Evolutionary conservation across 345 rosid genomes (phyloP), one percentile per base, ranked within the genome.

Genomic region (Melastoma malabathricum): DNA sequence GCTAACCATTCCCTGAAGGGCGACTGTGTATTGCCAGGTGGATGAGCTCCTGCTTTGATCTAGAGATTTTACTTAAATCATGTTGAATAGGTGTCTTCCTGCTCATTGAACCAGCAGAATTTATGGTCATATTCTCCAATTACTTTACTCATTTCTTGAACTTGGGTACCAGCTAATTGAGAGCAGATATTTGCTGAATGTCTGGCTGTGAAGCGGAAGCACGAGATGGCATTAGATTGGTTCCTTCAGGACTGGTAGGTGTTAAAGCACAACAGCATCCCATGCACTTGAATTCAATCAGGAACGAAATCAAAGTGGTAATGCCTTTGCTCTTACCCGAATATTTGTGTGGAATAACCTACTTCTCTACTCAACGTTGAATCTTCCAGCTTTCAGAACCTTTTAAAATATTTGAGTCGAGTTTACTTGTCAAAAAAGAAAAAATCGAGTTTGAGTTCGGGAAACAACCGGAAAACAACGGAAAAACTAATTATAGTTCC

Each of bases 391-490:
- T 92, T 63, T 92, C 98, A 65, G 83, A 87, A 62, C 97, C 98
- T 54, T 77, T 82, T 79, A 71, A 72, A 70, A 57, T 82, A 68
- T 84, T 87, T 76, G 95, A 82, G n/a, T n/a, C n/a, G n/a, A n/a
- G n/a, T n/a, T n/a, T n/a, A n/a, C n/a, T n/a, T n/a, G n/a, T n/a
- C n/a, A n/a, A n/a, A n/a, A n/a, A n/a, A n/a, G n/a, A n/a, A n/a
- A n/a, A n/a, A n/a, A n/a, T n/a, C n/a, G n/a, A n/a, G 72, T 82
- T 92, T 73, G 95, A 84, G 76, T 87, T 92, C 57, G 82, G 95
- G 88, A 87, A 76, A 82, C 72, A 86, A 63, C 93, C 95, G 54
- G 81, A 71, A 45, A 84, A 85, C 71, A 66, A 60, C 45, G 72
- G 90, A 47, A 79, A 84, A 56, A 64, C 70, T 51, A 22, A 22